Evolutionary conservation across 2,329 filamentous ascomycete genomes (phyloP).

Genomic region (Chaetomium olivaceum): DNA sequence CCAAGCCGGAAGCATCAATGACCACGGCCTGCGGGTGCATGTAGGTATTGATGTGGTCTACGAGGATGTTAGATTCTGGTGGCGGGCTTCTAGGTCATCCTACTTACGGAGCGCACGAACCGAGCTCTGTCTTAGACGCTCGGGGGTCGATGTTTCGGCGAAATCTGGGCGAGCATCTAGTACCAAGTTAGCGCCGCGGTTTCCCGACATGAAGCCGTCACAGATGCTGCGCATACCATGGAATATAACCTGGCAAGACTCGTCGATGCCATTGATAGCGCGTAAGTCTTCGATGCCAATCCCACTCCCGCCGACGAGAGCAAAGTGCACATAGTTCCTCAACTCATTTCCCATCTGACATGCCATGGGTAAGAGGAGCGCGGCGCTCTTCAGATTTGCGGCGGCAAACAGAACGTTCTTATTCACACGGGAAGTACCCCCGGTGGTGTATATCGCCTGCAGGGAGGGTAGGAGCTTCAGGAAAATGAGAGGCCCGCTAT

Average conservation of each 20-base stretch:
- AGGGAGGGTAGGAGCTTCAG: constrained; percentile 64
- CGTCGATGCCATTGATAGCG: constrained; percentile 75
- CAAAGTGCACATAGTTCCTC: constrained; percentile 78
- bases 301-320: constrained; percentile 71
- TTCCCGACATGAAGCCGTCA: background rate
- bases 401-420: constrained; percentile 78
- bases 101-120: constrained; percentile 62
- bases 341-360: constrained; percentile 77
- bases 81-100: background rate
- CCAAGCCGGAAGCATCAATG: constrained; percentile 65
- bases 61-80: constrained; percentile 5
- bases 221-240: constrained; percentile 47
- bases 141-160: constrained; percentile 66
- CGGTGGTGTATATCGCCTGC: constrained; percentile 56
- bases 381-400: constrained; percentile 70
- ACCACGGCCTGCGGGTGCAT: constrained; percentile 78
- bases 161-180: constrained; percentile 76
- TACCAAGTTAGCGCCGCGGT: constrained; percentile 25
- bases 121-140: constrained; percentile 66
- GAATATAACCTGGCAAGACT: constrained; percentile 64
- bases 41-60: constrained; percentile 67
- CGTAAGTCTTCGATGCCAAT: constrained; percentile 69
- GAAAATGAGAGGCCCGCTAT: constrained; percentile 71
- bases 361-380: constrained; percentile 74
- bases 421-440: constrained; percentile 53